Evolutionary conservation across 306 rosid species (phyloP).

Genomic region (Corylus americana): DNA sequence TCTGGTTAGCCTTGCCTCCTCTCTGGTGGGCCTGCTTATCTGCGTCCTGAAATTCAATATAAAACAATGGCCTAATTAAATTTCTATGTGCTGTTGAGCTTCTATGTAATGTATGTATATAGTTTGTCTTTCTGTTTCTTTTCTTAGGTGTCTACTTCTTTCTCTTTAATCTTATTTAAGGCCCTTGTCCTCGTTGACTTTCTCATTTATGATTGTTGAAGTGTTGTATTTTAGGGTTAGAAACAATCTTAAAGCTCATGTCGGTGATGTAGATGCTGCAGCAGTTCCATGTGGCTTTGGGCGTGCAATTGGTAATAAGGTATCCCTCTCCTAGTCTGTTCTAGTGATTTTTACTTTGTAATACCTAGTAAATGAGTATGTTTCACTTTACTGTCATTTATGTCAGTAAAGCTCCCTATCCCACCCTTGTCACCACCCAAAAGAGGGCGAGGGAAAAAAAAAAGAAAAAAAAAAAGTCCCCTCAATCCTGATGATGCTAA

Average conservation of each 20-base stretch:
- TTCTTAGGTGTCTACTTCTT: not conserved
- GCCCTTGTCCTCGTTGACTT: constrained; percentile 20
- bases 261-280: constrained; percentile 95
- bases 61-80: constrained; percentile 2
- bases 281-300: constrained; percentile 99
- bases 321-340: constrained; percentile 28
- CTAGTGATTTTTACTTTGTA: constrained; percentile 14
- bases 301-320: constrained; percentile 99
- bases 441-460: not conserved
- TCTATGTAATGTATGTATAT: not conserved
- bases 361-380: not conserved
- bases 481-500: not conserved
- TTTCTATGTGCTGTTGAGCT: not conserved
- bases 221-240: constrained; percentile 69
- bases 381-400: constrained; percentile 3
- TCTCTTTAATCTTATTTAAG: constrained; percentile 9
- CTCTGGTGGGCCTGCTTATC: constrained; percentile 17
- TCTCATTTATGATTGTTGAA: constrained; percentile 32
- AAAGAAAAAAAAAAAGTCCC: not conserved
- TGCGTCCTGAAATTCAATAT: constrained; percentile 23
- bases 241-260: constrained; percentile 57
- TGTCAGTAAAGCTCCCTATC: not conserved
- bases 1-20: constrained; percentile 15
- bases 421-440: not conserved
- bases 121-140: constrained; percentile 25